A percentile compares a stretch with the other conserved stretches of the same genome.
phyloP scores from a whole-genome alignment of 352 stramenopile genomes.

The Aphanomyces cochlioides region DNA sequence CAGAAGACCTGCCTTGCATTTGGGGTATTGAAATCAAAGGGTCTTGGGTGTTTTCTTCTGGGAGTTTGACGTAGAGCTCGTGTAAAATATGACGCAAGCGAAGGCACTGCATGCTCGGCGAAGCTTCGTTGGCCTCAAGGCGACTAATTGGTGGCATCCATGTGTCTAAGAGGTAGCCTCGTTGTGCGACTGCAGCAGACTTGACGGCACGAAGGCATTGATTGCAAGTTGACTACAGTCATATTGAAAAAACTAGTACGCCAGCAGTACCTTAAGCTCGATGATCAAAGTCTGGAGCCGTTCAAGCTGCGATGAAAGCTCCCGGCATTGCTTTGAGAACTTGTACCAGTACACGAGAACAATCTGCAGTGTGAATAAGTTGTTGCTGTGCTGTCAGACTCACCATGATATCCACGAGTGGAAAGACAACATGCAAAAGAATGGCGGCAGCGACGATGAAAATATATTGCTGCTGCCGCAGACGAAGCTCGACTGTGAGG shows the following conservation, averaged over 20 bases:
- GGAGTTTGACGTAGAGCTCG: neutral
- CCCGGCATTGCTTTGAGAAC: too few relatives aligned
- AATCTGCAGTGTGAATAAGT: too few relatives aligned
- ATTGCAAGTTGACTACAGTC: neutral
- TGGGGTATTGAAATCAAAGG: neutral
- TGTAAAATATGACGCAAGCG: neutral
- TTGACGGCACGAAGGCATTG: slow-evolving; percentile 11
- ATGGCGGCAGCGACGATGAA: neutral
- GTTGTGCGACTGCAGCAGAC: slow-evolving; percentile 7
- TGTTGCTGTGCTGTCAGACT: neutral
- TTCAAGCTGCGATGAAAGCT: too few relatives aligned
- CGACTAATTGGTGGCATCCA: slow-evolving; percentile 16
- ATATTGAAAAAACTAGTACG: too few relatives aligned
- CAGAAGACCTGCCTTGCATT: too few relatives aligned
- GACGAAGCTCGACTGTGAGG: neutral
- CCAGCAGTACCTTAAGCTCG: too few relatives aligned
- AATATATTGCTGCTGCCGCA: neutral
- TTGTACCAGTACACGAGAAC: neutral
- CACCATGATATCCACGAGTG: slow-evolving; percentile 1
- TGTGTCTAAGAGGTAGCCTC: slow-evolving; percentile 14
- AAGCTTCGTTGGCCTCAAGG: slow-evolving; percentile 12
- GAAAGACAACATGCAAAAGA: slow-evolving; percentile 12
- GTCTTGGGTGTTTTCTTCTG: neutral
- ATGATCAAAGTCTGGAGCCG: too few relatives aligned
- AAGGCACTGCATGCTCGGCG: neutral